These are phyloP conservation scores for Syzygium aromaticum DNA, from an alignment of 345 rosid genomes.

Conservation along the genomic window DNA sequence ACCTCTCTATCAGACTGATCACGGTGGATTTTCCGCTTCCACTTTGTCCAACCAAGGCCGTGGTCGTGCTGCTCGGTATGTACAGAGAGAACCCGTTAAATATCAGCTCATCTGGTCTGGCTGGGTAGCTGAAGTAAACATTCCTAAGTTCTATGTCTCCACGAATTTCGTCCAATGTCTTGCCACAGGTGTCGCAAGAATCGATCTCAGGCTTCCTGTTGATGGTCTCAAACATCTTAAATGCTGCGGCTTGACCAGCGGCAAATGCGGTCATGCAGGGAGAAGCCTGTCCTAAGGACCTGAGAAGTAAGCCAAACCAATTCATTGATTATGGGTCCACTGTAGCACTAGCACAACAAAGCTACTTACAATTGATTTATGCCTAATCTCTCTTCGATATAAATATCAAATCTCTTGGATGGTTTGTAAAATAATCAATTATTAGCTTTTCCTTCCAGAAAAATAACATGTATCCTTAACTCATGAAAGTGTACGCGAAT, in stretches of 20 bases:
- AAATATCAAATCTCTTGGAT: neutral
- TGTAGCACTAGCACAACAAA: neutral
- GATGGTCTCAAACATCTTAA: constrained; percentile 31
- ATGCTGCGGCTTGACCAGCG: constrained; percentile 26
- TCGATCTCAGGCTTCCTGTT: constrained; percentile 24
- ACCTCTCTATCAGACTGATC: neutral
- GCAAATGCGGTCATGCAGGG: constrained; percentile 30
- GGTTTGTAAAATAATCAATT: neutral
- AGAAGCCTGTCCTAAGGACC: constrained; percentile 38
- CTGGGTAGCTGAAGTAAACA: constrained; percentile 28
- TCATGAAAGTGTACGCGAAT: neutral
- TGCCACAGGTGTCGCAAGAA: constrained; percentile 15
- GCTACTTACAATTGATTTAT: neutral
- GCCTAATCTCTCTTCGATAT: neutral
- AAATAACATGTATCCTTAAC: neutral
- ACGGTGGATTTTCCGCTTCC: constrained; percentile 28
- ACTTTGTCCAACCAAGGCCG: constrained; percentile 35
- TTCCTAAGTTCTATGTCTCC: constrained; percentile 23
- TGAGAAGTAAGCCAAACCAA: neutral
- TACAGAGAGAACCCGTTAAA: constrained; percentile 20
- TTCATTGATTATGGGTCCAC: neutral
- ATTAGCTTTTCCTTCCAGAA: neutral
- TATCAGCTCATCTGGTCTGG: constrained; percentile 28
- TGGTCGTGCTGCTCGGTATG: constrained; percentile 13
- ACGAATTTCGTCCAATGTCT: constrained; percentile 10